Percentiles rank a stretch among this genome's conserved stretches.
Conservation (phyloP, 1,284 basidiomycete genomes). For the Cerioporus squamosus region DNA sequence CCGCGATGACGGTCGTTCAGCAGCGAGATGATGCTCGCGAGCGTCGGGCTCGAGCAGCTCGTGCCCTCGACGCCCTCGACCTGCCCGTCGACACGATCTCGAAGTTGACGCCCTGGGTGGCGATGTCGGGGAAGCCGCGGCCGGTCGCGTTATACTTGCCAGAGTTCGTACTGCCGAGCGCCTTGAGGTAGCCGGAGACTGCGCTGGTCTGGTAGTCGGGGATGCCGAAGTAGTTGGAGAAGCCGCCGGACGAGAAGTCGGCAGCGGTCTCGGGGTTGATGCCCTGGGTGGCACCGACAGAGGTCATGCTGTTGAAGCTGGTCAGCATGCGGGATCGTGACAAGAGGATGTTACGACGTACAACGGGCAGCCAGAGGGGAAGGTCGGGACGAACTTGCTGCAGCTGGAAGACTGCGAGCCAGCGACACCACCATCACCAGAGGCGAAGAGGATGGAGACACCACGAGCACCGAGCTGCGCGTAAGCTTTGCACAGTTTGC, state of each 20-base stretch:
- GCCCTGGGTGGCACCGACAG: constrained; percentile 58
- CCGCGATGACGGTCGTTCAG: constrained; percentile 52
- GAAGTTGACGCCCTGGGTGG: constrained; percentile 30
- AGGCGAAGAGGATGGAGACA: constrained; percentile 61
- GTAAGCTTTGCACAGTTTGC: constrained; percentile 55
- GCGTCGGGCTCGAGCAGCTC: constrained; percentile 50
- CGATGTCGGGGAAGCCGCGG: constrained; percentile 36
- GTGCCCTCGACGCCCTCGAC: constrained; percentile 51
- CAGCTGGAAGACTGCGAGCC: constrained; percentile 53
- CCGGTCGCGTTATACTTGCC: constrained; percentile 32
- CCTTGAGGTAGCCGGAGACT: constrained; percentile 37
- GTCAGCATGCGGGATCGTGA: background rate
- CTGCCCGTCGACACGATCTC: constrained; percentile 28
- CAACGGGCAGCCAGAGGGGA: constrained; percentile 66
- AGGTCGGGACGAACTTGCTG: constrained; percentile 62
- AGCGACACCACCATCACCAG: constrained; percentile 69
- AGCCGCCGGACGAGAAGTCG: constrained; percentile 48
- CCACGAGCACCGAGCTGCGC: constrained; percentile 66
- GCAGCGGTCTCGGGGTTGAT: constrained; percentile 53
- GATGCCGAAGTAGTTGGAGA: constrained; percentile 47
- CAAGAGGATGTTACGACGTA: constrained; percentile 30
- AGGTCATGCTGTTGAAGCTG: constrained; percentile 45
- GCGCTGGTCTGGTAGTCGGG: constrained; percentile 44
- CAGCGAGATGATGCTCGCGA: constrained; percentile 54
- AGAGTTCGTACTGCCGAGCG: constrained; percentile 28